These are phyloP conservation scores for Bretschneidera sinensis DNA, from an alignment of 345 rosid species.

Conservation along the genomic window DNA sequence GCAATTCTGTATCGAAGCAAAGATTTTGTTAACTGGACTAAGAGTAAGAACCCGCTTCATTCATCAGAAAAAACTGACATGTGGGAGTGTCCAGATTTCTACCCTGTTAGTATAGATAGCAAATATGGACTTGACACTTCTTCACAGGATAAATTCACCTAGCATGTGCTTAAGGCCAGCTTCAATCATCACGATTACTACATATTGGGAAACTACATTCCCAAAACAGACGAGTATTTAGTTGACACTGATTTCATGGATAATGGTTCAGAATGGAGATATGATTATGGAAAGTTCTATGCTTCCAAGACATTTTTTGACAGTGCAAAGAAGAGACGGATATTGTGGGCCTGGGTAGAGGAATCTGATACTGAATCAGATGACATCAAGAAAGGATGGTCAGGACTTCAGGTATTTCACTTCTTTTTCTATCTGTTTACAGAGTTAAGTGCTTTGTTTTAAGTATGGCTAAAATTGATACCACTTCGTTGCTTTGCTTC, in stretches of 20 bases:
- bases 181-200: slow-evolving; percentile 45
- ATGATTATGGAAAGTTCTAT: slow-evolving; percentile 59
- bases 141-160: slow-evolving; percentile 18
- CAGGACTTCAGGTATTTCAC: slow-evolving; percentile 66
- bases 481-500: background rate
- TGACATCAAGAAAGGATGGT: slow-evolving; percentile 58
- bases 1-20: slow-evolving; percentile 42
- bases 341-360: slow-evolving; percentile 53
- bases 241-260: slow-evolving; percentile 41
- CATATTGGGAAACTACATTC: slow-evolving; percentile 42
- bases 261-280: slow-evolving; percentile 38
- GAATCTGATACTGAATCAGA: slow-evolving; percentile 54
- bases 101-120: slow-evolving; percentile 35
- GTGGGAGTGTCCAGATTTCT: slow-evolving; percentile 77
- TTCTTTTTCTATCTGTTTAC: slow-evolving; percentile 15
- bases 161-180: slow-evolving; percentile 63
- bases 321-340: slow-evolving; percentile 42
- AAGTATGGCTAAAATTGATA: background rate
- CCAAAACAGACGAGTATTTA: slow-evolving; percentile 31
- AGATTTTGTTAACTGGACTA: slow-evolving; percentile 45
- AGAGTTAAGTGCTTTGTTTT: background rate
- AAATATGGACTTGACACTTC: slow-evolving; percentile 47
- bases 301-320: slow-evolving; percentile 71
- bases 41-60: slow-evolving; percentile 30
- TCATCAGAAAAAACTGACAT: slow-evolving; percentile 33